Evolutionary conservation across 2,329 filamentous ascomycete genomes (phyloP).

Genomic region (Amphichorda felina): DNA sequence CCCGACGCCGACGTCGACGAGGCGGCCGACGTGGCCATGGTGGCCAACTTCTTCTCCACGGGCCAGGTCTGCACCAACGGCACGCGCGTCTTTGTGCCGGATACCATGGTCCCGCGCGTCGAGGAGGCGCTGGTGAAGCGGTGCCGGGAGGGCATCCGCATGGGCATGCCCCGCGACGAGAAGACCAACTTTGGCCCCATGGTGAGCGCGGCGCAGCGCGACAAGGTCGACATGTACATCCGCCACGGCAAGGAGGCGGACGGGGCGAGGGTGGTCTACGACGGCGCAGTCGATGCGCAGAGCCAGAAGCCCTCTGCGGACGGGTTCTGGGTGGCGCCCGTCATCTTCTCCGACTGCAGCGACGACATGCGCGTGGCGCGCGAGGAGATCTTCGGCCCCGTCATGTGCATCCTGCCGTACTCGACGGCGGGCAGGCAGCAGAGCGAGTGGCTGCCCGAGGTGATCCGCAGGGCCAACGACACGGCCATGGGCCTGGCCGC

Average conservation of each 20-base stretch:
- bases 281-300: conserved; percentile 49
- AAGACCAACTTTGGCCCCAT: conserved; percentile 76
- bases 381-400: conserved; percentile 84
- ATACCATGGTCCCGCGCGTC: conserved; percentile 51
- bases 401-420: conserved; percentile 73
- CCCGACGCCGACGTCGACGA: conserved; percentile 67
- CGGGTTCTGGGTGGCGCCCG: conserved; percentile 79
- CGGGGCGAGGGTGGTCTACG: conserved; percentile 60
- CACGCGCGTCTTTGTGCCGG: conserved; percentile 73
- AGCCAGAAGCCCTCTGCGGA: conserved; percentile 34
- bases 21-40: conserved; percentile 84
- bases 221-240: conserved; percentile 73
- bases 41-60: conserved; percentile 86
- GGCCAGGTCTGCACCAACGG: conserved; percentile 92
- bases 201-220: conserved; percentile 59
- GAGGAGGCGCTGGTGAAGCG: conserved; percentile 48
- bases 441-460: conserved; percentile 46
- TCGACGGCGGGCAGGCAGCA: conserved; percentile 18
- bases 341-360: conserved; percentile 76
- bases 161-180: conserved; percentile 60
- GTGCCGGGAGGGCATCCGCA: conserved; percentile 54
- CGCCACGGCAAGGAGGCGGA: conserved; percentile 62
- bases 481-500: conserved; percentile 72
- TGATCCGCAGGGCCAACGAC: conserved; percentile 60
- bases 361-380: conserved; percentile 69